Evolutionary conservation across 2,329 filamentous ascomycete genomes (phyloP).

Genomic region (Leptographium wingfieldii): DNA sequence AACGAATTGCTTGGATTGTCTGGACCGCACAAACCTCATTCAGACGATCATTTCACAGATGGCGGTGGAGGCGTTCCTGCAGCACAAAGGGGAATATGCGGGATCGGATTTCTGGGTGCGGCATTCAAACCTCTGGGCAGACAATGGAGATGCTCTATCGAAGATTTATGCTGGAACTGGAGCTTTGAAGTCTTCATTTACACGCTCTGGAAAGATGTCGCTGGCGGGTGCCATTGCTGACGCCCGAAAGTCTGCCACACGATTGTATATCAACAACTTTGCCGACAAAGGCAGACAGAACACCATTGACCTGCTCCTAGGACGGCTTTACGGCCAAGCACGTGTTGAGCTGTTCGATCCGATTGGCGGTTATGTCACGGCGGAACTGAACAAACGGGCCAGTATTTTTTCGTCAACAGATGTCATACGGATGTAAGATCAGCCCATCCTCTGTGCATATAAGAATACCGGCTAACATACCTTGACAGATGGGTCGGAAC

Average conservation of each 20-base stretch:
- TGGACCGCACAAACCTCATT: constrained; percentile 91
- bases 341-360: constrained; percentile 85
- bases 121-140: constrained; percentile 90
- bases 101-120: constrained; percentile 78
- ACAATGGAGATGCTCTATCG: constrained; percentile 88
- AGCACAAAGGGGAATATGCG: constrained; percentile 56
- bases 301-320: constrained; percentile 87
- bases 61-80: constrained; percentile 75
- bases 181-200: constrained; percentile 90
- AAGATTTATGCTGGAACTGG: constrained; percentile 96
- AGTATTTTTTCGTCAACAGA: constrained; percentile 65
- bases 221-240: constrained; percentile 89
- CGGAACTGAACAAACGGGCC: constrained; percentile 56
- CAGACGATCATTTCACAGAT: constrained; percentile 93
- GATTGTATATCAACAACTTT: constrained; percentile 97
- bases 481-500: constrained; percentile 53
- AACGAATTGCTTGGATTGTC: constrained; percentile 90
- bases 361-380: constrained; percentile 78
- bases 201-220: constrained; percentile 89
- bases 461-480: neutral
- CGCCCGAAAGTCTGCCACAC: constrained; percentile 82
- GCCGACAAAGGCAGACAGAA: constrained; percentile 85
- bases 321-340: constrained; percentile 68
- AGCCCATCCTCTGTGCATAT: constrained; percentile 1
- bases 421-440: constrained; percentile 57